These are phyloP conservation scores for Agastache rugosa DNA, from an alignment of 257 asterid species.

Conservation along the genomic window DNA sequence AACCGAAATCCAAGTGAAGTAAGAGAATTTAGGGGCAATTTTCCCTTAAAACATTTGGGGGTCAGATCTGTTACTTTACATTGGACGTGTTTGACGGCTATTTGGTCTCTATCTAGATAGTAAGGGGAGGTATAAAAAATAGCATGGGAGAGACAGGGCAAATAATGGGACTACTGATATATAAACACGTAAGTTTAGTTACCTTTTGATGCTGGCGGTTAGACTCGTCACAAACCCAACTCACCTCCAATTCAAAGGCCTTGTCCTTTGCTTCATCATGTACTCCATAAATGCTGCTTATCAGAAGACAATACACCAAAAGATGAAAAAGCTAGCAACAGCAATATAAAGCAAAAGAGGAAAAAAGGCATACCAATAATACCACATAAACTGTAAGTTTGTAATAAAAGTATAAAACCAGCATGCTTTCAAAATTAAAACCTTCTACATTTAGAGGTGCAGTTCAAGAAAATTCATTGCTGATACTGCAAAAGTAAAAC, in stretches of 20 bases:
- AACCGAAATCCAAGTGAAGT: too few species aligned
- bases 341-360: neutral
- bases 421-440: neutral
- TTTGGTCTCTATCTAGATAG: too few species aligned
- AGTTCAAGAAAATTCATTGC: neutral
- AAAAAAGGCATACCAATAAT: conserved; percentile 17
- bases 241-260: conserved; percentile 86
- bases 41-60: too few species aligned
- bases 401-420: too few species aligned
- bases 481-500: neutral
- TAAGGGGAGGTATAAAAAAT: too few species aligned
- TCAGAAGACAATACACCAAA: conserved; percentile 23
- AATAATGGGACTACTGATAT: too few species aligned
- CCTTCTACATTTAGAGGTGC: neutral
- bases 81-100: too few species aligned
- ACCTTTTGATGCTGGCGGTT: conserved; percentile 86
- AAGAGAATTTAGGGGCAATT: too few species aligned
- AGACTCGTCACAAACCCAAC: conserved; percentile 91
- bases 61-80: too few species aligned
- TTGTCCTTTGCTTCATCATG: conserved; percentile 94
- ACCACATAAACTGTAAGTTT: neutral
- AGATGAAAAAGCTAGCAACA: neutral
- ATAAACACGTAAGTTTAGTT: conserved; percentile 22
- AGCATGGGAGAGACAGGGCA: too few species aligned
- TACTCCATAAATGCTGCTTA: conserved; percentile 73